phyloP scores from a whole-genome alignment of 148 eudicot genomes.

The Salicornia ramosissima region DNA sequence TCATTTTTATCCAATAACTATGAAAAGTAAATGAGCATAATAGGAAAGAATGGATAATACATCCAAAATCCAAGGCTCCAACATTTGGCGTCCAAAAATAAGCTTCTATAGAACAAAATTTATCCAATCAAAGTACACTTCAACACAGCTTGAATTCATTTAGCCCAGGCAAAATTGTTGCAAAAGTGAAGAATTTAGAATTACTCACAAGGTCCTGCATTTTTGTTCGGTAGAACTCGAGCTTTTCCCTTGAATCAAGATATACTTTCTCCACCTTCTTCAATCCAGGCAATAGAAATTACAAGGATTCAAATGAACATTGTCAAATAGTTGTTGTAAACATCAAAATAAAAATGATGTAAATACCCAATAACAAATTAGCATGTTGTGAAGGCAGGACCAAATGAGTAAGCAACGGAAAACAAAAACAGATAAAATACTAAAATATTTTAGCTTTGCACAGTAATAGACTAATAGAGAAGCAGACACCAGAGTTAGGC shows the following conservation, averaged over 20 bases:
- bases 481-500: neutral
- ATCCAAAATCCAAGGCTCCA: no score
- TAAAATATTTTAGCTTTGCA: neutral
- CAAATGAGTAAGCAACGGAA: neutral
- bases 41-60: no score
- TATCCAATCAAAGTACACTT: neutral
- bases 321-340: neutral
- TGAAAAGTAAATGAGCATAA: no score
- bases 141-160: neutral
- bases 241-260: conserved; percentile 88
- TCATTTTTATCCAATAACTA: no score
- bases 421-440: neutral
- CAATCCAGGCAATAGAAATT: conserved; percentile 14
- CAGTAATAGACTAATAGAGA: neutral
- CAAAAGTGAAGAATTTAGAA: conserved; percentile 8
- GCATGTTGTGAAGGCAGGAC: neutral
- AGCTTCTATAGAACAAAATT: neutral
- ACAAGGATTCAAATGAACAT: conserved; percentile 10
- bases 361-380: neutral
- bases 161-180: neutral
- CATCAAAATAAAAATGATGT: neutral
- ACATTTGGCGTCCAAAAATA: no score
- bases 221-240: conserved; percentile 81
- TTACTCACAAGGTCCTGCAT: conserved; percentile 98
- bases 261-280: conserved; percentile 62